These are phyloP conservation scores for Copromyces sp. DNA, from an alignment of 495 filamentous ascomycete genomes.

Conservation along the genomic window DNA sequence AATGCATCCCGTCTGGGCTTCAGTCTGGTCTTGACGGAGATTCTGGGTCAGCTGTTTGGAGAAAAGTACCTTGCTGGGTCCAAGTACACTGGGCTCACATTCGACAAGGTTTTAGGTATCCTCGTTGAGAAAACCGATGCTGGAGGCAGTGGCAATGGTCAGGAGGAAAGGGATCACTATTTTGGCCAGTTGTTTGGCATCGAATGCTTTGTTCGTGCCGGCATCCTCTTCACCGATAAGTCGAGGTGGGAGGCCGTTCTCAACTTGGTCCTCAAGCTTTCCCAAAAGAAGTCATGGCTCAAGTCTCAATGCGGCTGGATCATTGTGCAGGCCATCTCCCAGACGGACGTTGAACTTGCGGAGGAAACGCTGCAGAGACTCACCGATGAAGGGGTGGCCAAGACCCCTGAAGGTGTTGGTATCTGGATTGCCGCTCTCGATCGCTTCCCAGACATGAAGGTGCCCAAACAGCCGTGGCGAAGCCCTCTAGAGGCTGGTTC, in stretches of 20 bases:
- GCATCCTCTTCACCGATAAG: conserved; percentile 51
- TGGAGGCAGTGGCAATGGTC: conserved; percentile 52
- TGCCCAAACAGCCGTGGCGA: conserved; percentile 65
- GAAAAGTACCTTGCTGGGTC: conserved; percentile 27
- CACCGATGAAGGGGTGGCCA: conserved; percentile 50
- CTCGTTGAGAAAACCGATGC: conserved; percentile 58
- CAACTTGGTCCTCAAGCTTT: conserved; percentile 46
- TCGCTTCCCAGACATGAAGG: conserved; percentile 50
- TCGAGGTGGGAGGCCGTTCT: conserved; percentile 54
- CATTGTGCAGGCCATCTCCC: conserved; percentile 39
- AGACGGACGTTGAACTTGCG: conserved; percentile 43
- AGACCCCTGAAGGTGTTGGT: conserved; percentile 77
- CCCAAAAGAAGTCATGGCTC: conserved; percentile 71
- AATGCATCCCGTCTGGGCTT: conserved; percentile 90
- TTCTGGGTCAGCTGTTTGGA: conserved; percentile 55
- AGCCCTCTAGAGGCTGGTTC: conserved; percentile 61
- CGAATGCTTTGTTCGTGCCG: conserved; percentile 71
- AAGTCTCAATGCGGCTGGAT: conserved; percentile 78
- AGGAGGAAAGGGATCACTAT: conserved; percentile 77
- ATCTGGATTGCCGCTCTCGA: conserved; percentile 68
- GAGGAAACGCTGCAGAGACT: conserved; percentile 53
- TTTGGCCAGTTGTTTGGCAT: conserved; percentile 82
- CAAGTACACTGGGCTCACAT: conserved; percentile 40
- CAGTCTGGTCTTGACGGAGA: conserved; percentile 77
- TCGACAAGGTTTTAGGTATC: conserved; percentile 50